Percentiles rank a stretch among this genome's conserved stretches.
Evolutionary conservation across 2,329 filamentous ascomycete species (phyloP).

Genomic region (Sporothrix euskadiensis): DNA sequence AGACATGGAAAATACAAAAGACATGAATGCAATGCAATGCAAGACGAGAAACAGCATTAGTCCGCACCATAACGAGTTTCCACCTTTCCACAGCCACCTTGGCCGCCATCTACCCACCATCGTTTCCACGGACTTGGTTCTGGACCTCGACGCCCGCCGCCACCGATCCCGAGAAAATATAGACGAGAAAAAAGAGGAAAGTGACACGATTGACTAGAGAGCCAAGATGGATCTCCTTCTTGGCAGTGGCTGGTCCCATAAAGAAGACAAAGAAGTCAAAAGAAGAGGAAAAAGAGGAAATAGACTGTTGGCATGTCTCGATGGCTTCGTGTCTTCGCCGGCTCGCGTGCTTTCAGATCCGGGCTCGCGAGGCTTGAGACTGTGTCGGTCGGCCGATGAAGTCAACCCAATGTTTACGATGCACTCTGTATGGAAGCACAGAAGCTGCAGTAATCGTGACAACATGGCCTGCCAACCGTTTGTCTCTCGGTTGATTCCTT

Average conservation of each 20-base stretch:
- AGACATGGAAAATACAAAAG: background rate
- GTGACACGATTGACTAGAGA: background rate
- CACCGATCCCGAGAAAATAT: constrained; percentile 6
- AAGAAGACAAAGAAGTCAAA: background rate
- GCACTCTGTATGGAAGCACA: background rate
- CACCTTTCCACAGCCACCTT: background rate
- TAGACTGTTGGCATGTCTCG: background rate
- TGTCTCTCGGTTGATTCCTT: constrained; percentile 9
- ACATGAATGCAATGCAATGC: background rate
- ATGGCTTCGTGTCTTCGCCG: background rate
- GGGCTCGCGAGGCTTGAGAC: constrained; percentile 9
- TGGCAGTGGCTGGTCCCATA: background rate
- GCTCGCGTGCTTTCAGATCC: background rate
- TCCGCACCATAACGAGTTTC: background rate
- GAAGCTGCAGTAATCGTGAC: background rate
- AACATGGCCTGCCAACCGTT: background rate
- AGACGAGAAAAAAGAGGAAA: background rate
- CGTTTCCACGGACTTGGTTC: background rate
- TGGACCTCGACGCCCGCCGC: background rate
- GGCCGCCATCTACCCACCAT: background rate
- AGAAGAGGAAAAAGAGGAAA: background rate
- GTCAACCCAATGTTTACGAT: background rate
- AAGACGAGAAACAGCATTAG: background rate
- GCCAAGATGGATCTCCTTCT: background rate
- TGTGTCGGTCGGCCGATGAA: background rate